Base-by-base conservation (phyloP, 2,329 filamentous ascomycete species). In the Periglandula ipomoeae region DNA sequence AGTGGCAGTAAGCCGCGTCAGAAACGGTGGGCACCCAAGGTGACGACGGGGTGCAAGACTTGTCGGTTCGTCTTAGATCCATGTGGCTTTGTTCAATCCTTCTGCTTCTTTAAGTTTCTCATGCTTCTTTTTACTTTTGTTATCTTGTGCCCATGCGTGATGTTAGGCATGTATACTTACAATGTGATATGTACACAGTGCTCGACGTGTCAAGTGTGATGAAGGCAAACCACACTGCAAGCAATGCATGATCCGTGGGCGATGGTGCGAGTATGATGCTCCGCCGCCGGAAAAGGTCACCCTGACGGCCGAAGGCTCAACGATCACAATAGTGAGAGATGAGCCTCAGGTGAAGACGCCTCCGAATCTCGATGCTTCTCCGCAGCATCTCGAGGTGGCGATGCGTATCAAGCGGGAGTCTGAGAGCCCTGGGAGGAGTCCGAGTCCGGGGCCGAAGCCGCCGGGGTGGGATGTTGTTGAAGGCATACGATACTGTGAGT, bases 21-120 rank as follows among this genome's bases (percentile, higher is more conserved):
- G 20, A 49, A 46, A 22, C 47, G 47, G 10, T 49, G 47, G 47
- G 47, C 47, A 22, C 40, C 47, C 9, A 49, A 46, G 26, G 34
- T 49, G 20, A 40, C 24, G 26, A 45, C 47, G 26, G 47, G 47
- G n/a, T 49, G 47, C 47, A 49, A 41, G 23, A 49, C 47, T 39
- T 49, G 47, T 34, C 47, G 47, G 47, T 49, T 27, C 47, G 47
- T 48, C 9, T 26, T 10, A 26, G 22, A n/a, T 26, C 39, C 32
- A 47, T n/a, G 27, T 35, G 37, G 40, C 37, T 34, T 17, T 4
- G 10, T 10, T 32, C 11, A 23, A 8, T 27, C 5, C 30, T 10
- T 19, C 15, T 10, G 5, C 4, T 3, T 11, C 17, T 19, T 17
- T 20, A 0, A n/a, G 27, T 20, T 13, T 19, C 17, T 13, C 13